Base-by-base conservation (phyloP, 768 basidiomycete species). In the Coprinellus micaceus region DNA sequence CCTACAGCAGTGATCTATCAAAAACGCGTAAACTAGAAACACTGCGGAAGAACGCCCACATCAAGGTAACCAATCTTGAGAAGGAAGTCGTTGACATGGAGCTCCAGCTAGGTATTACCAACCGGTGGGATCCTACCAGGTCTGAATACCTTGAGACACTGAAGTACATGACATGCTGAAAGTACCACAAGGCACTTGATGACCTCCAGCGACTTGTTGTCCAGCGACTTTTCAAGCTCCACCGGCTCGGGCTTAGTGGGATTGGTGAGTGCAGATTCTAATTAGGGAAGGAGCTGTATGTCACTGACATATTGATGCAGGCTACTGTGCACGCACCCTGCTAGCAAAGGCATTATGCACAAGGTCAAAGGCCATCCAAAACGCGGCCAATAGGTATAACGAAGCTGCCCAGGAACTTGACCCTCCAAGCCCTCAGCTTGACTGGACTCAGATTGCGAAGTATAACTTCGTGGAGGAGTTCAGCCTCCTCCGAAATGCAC, bases 231-330 rank as follows among this genome's bases (percentile, higher is more conserved):
- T 66, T 68, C 60, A 61, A 68, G 50, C 57, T 66, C 15, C 52
- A 58, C 11, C 63, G 63, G 39, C 58, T 63, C 55, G 61, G 65
- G 39, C 58, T 65, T 56, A 58, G 63, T 2, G 51, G 60, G 7
- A 69, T 67, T 13, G 67, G 70, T 72, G 49, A 39, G 67, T 43
- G n/a, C n/a, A n/a, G n/a, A n/a, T n/a, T n/a, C n/a, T n/a, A n/a
- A n/a, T n/a, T n/a, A n/a, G n/a, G n/a, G n/a, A n/a, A n/a, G n/a
- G n/a, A n/a, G n/a, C n/a, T n/a, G n/a, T n/a, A n/a, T n/a, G n/a
- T n/a, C n/a, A n/a, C n/a, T n/a, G n/a, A n/a, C n/a, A n/a, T n/a
- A n/a, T n/a, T n/a, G n/a, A n/a, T n/a, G n/a, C n/a, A 52, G 49
- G 49, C 11, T 55, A 55, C 24, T 29, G 39, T 17, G 9, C 53